Evolutionary conservation across 768 basidiomycete genomes (phyloP), one percentile per base, ranked within the genome.

Genomic region (Mycena pura): DNA sequence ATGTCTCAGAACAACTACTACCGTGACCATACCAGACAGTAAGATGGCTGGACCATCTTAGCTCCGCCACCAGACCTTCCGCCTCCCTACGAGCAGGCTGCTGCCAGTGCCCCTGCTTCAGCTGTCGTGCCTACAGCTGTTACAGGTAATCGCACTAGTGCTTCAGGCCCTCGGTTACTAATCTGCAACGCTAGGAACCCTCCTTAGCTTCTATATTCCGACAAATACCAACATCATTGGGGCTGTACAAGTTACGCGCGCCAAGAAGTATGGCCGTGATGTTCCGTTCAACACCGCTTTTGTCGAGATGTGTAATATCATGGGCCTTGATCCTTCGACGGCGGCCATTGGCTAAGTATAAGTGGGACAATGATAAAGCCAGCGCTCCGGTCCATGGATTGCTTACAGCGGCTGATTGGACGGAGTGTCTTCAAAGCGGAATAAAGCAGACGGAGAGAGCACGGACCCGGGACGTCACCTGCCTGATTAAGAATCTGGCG

Each of bases 401-500:
- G 24, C 15, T 28, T 3, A 60, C 21, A 39, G 50, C 50, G 0
- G 36, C 25, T 1, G 58, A 60, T 17, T 60, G 58, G 50, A 14
- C 8, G 1, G 25, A 52, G 31, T 60, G 58, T 9, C 43, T 40
- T 1, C 28, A 45, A 21, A 10, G 5, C 13, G 58, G 58, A 2
- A 39, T 60, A 0, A 22, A 22, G 13, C 6, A 17, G 44, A 28
- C 10, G 4, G 1, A 13, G 21, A 46, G 50, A n/a, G 61, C 47
- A 44, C 5, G 61, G 15, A 11, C 14, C 11, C 61, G 61, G 21
- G 24, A n/a, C 9, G 61, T 62, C 11, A 22, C 15, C 3, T 56
- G 53, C n/a, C 28, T 31, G 2, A 51, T 62, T 36, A 32, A 34
- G 3, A 62, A 62, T 36, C 54, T 56, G 32, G 61, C 57, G 40